Evolutionary conservation across 2,329 filamentous ascomycete genomes (phyloP), one percentile per base, ranked within the genome.

Genomic region (Cladosporium cucumerinum): DNA sequence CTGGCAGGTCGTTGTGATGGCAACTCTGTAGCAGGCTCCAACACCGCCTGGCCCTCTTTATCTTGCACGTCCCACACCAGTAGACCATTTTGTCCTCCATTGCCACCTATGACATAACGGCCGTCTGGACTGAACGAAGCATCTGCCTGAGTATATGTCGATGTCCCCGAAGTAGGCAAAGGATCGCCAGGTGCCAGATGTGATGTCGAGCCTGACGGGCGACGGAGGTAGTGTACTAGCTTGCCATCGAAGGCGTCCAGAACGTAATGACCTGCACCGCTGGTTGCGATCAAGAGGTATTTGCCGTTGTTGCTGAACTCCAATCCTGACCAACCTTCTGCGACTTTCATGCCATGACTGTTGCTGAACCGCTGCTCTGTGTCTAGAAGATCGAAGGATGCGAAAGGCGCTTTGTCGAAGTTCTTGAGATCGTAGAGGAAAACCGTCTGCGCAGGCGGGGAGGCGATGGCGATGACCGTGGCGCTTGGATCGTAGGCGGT

Each of bases 221-320:
- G 73, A 48, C 72, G 71, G 5, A 77, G 69, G 66, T 76, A 78
- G 61, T 73, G 72, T 3, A 73, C 63, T 25, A 98, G 78, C 7
- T 83, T 84, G 46, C 94, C 95, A 49, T 92, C 88, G 75, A 97
- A 98, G 1, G 94, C 91, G 75, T 99, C 95, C n/a, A 99, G 82
- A 2, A 99, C 81, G 73, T 95, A 96, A 77, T 99, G 95, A 0
- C 93, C 92, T 60, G 85, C 85, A 7, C 91, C 92, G 57, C 89
- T 91, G 2, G 94, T 98, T 16, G 91, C 91, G 21, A 99, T 78
- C 5, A 99, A 84, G 57, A 99, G 79, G 66, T 87, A 87, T 74
- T 96, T 96, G 21, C 95, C 95, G 73, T 99, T 95, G 72, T 99
- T 99, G 65, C 92, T 95, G 75, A 99, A 98, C 72, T 97, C 93